Evolutionary conservation across 108 stramenopile genomes (phyloP).

Genomic region (Skeletonema costatum): DNA sequence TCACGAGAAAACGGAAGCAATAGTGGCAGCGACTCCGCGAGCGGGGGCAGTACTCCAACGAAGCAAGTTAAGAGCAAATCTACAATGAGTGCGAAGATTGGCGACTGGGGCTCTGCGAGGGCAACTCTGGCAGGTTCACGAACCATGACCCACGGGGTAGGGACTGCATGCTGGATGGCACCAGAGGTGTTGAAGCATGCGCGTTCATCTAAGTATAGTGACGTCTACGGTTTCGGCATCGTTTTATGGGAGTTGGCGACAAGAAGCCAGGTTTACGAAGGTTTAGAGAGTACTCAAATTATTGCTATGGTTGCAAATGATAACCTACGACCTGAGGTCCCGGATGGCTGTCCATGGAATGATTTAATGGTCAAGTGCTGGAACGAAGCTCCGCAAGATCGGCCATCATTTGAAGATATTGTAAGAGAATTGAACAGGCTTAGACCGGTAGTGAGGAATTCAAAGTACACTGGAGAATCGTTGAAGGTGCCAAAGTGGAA

Average conservation of each 20-base stretch:
- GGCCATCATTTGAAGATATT: conserved; percentile 86
- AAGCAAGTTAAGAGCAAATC: conserved; percentile 67
- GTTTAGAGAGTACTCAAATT: conserved; percentile 91
- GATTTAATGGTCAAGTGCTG: conserved; percentile 96
- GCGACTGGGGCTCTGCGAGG: conserved; percentile 96
- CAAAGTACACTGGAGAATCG: conserved; percentile 40
- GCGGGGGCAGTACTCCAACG: neutral
- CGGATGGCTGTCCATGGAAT: conserved; percentile 89
- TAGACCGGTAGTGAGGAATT: conserved; percentile 23
- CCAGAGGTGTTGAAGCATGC: conserved; percentile 95
- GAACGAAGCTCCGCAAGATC: conserved; percentile 85
- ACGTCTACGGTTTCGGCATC: conserved; percentile 97
- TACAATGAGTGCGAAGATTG: conserved; percentile 87
- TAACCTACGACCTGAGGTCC: conserved; percentile 89
- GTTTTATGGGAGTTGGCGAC: conserved; percentile 97
- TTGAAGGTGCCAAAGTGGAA: conserved; percentile 30
- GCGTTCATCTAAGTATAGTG: conserved; percentile 83
- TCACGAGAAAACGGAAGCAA: conserved; percentile 5
- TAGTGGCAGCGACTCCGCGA: conserved; percentile 16
- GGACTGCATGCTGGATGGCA: conserved; percentile 97
- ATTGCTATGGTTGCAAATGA: conserved; percentile 96
- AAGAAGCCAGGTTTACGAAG: conserved; percentile 92
- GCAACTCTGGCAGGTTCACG: conserved; percentile 83
- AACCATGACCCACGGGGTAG: conserved; percentile 98
- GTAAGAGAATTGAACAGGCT: conserved; percentile 75